These are phyloP conservation scores for Xylaria sp. DNA, from an alignment of 2,329 filamentous ascomycete species.

Conservation along the genomic window DNA sequence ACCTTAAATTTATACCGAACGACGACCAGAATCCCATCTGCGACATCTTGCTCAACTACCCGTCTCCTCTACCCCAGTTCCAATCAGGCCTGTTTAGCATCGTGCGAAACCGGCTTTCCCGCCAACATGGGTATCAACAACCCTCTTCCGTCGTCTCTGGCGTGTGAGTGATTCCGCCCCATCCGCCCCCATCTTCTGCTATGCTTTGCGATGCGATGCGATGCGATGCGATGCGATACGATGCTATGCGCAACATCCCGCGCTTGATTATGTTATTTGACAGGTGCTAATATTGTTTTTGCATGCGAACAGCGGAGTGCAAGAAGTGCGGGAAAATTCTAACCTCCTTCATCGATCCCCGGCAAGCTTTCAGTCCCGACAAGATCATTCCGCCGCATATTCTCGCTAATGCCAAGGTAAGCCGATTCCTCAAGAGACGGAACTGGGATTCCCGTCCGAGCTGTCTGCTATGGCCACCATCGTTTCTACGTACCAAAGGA, in stretches of 20 bases:
- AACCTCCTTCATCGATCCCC: conserved; percentile 91
- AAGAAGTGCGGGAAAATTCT: conserved; percentile 97
- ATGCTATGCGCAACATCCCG: conserved; percentile 31
- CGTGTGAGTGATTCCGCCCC: conserved; percentile 65
- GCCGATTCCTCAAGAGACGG: conserved; percentile 20
- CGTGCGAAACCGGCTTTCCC: conserved; percentile 22
- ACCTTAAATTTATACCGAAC: not conserved
- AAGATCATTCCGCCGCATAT: conserved; percentile 95
- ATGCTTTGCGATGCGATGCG: not conserved
- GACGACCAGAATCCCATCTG: conserved; percentile 22
- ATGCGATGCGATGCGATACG: conserved; percentile 2
- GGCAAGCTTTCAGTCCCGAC: conserved; percentile 92
- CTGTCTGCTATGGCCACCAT: not conserved
- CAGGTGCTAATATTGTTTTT: conserved; percentile 8
- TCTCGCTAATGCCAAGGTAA: conserved; percentile 89
- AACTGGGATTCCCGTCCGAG: not conserved
- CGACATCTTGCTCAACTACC: conserved; percentile 7
- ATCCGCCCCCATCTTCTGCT: conserved; percentile 26
- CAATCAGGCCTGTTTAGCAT: conserved; percentile 7
- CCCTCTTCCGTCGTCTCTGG: conserved; percentile 73
- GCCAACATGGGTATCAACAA: conserved; percentile 72
- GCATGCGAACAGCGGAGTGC: conserved; percentile 79
- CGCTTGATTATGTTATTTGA: conserved; percentile 32
- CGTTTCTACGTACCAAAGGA: not conserved
- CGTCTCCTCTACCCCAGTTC: conserved; percentile 19